These are phyloP conservation scores for Psilocybe cyanescens DNA, from an alignment of 768 basidiomycete genomes.

Conservation along the genomic window DNA sequence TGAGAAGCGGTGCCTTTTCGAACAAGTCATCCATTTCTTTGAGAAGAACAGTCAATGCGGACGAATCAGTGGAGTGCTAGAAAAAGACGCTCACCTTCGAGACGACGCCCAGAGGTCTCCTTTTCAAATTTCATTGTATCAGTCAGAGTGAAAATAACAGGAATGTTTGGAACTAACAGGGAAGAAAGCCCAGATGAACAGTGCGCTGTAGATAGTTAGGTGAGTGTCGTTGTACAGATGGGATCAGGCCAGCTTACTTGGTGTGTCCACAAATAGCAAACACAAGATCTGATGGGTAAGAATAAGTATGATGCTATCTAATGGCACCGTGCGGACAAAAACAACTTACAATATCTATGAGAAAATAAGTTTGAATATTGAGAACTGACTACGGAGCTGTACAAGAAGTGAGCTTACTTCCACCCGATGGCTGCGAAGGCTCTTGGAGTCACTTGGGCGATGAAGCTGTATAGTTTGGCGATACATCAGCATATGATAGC, in stretches of 20 bases:
- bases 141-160: not conserved
- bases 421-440: constrained; percentile 44
- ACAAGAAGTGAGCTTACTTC: constrained; percentile 33
- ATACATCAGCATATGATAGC: not conserved
- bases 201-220: constrained; percentile 24
- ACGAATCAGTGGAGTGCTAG: not conserved
- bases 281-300: constrained; percentile 35
- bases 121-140: constrained; percentile 12
- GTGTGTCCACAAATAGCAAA: constrained; percentile 50
- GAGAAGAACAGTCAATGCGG: not conserved
- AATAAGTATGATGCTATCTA: not conserved
- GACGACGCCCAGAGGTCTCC: constrained; percentile 47
- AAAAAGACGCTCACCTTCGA: constrained; percentile 34
- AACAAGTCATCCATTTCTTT: constrained; percentile 49
- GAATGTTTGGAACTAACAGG: constrained; percentile 30
- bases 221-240: too few relatives aligned
- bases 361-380: not conserved
- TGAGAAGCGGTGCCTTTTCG: constrained; percentile 40
- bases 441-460: constrained; percentile 46
- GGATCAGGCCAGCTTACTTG: constrained; percentile 30
- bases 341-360: not conserved
- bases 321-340: not conserved
- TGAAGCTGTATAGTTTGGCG: constrained; percentile 32
- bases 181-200: constrained; percentile 48
- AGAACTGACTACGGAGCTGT: not conserved